Evolutionary conservation across 2,329 filamentous ascomycete genomes (phyloP), one percentile per base, ranked within the genome.

Genomic region (Pochonia chlamydosporia): DNA sequence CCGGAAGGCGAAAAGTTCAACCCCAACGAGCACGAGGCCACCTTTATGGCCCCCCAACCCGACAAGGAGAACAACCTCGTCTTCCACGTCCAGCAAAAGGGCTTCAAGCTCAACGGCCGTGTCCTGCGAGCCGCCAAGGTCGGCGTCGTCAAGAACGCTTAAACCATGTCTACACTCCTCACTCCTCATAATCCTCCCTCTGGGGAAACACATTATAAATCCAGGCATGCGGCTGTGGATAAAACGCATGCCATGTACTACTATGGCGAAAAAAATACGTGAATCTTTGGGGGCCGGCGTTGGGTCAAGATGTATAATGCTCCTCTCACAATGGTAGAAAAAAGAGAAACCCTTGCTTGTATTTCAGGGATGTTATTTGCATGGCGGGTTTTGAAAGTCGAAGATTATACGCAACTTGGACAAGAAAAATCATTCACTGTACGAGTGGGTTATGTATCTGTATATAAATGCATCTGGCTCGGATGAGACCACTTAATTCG

Each of bases 1-100:
- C 92, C 93, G 16, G 73, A 81, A 54, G 79, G 82, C 58, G 85
- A 93, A 66, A 90, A 89, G 70, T 99, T 99, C 75, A 86, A 99
- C 73, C 91, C 93, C 56, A 96, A 96, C 70, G 79, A 88, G 69
- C 93, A 97, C 67, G 93, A 99, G 76, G 93, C 93, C 31, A 93
- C 89, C 20, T 97, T 97, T 72, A 91, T 95, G 84, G 83, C 89
- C 9, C 89, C 90, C 37, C 82, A 89, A 73, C 79, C 84, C 45
- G 90, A 82, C 57, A 95, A 95, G 77, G 87, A 96, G 68, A 83
- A 97, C 62, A 89, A 89, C 58, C 87, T 83, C 47, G 88, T 96
- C 62, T 93, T 97, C 73, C 83, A 85, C 66, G 89, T 89, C 43
- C 92, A 97, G 77, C 88, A 89, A 70, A 97, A 96, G 78, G 93